Percentiles rank a stretch among this genome's conserved stretches.
Evolutionary conservation across 2,329 filamentous ascomycete genomes (phyloP).

Genomic region (Aureobasidium sp.): DNA sequence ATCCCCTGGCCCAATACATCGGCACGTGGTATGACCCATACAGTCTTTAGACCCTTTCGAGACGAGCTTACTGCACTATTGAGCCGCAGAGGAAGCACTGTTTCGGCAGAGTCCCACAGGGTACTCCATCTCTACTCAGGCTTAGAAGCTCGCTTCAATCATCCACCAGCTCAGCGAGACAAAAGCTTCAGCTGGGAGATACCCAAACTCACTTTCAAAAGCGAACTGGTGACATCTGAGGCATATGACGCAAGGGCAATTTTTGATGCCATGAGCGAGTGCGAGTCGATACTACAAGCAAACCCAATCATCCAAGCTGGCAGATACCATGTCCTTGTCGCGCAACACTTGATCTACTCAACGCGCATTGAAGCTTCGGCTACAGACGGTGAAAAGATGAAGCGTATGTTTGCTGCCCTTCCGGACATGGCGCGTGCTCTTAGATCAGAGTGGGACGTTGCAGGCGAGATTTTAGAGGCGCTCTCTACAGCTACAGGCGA

Average conservation of each 20-base stretch:
- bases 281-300: not conserved
- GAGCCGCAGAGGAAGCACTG: not conserved
- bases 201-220: not conserved
- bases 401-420: not conserved
- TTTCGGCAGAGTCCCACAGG: not conserved
- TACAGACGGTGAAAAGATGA: conserved; percentile 7
- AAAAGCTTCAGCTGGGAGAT: not conserved
- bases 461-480: not conserved
- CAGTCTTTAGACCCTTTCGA: not conserved
- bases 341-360: not conserved
- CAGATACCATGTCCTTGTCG: not conserved
- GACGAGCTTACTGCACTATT: not conserved
- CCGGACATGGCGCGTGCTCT: not conserved
- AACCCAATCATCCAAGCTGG: conserved; percentile 1
- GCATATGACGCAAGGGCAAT: not conserved
- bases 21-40: conserved; percentile 5
- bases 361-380: not conserved
- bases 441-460: not conserved
- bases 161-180: not conserved
- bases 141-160: not conserved
- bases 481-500: not conserved
- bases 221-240: not conserved
- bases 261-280: not conserved
- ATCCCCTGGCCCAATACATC: conserved; percentile 5
- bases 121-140: not conserved